Percentiles rank a stretch among this genome's conserved stretches.
Evolutionary conservation across 768 basidiomycete genomes (phyloP).

Genomic region (Sarcodon sp.): DNA sequence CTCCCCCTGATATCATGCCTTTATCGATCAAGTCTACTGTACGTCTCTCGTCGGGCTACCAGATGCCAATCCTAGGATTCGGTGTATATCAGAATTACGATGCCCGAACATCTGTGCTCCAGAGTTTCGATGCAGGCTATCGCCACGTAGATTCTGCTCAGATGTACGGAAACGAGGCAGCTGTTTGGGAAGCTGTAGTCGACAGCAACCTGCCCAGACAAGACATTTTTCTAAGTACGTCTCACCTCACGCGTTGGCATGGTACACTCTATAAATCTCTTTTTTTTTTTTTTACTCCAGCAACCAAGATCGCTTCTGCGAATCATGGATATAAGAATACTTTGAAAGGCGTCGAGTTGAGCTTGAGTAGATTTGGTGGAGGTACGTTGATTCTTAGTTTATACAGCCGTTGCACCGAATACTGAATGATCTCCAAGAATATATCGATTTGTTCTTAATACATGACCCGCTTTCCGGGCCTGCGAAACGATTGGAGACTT

Average conservation of each 20-base stretch:
- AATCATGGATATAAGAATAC: constrained; percentile 54
- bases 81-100: constrained; percentile 59
- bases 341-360: constrained; percentile 43
- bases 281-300: constrained; percentile 21
- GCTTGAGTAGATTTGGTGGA: constrained; percentile 37
- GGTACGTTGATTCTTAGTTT: constrained; percentile 6
- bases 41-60: constrained; percentile 21
- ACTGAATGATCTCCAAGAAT: constrained; percentile 18
- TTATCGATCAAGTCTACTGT: neutral
- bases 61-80: constrained; percentile 56
- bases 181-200: constrained; percentile 44
- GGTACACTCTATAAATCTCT: too few relatives aligned
- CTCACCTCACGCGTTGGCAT: too few relatives aligned
- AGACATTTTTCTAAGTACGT: constrained; percentile 61
- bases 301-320: constrained; percentile 49
- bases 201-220: constrained; percentile 41
- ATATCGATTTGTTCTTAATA: constrained; percentile 34
- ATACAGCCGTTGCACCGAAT: neutral
- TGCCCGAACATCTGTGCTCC: constrained; percentile 39
- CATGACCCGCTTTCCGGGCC: constrained; percentile 28
- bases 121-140: constrained; percentile 56
- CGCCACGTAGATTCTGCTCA: constrained; percentile 72
- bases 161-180: constrained; percentile 50
- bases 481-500: constrained; percentile 24
- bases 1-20: neutral